Base-by-base conservation (phyloP, 257 asterid species). In the Nicotiana sylvestris region DNA sequence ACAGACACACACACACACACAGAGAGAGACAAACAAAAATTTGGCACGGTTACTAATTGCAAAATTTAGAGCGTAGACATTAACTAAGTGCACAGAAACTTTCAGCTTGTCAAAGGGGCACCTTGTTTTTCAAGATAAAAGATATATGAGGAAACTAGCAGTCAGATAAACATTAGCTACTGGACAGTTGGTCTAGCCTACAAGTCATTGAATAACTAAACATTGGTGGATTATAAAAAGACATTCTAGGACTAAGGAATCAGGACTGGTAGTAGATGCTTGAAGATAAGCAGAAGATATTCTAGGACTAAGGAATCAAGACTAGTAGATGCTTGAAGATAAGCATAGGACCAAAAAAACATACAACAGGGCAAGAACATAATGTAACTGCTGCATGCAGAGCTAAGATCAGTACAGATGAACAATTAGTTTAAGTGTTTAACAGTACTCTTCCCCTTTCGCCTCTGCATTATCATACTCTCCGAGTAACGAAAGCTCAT, bases 111-210 rank as follows among this genome's bases (percentile, higher is more conserved):
- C 64, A 76, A 76, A 76, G 46, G 53, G 27, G 46, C 18, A 51
- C 27, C 4, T 27, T 51, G 46, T 76, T 51, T 74, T n/a, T 74
- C 2, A 12, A 74, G 80, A 13, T 11, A 43, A 74, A 49, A 74
- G 29, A 13, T 25, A 37, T 49, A 74, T 13, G 62, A 74, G 43
- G 43, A 46, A 51, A 76, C 27, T 76, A 76, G 16, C 32, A 27
- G 80, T 76, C 80, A 49, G 80, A 76, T 51, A 76, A 76, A 76
- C 65, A 51, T 27, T 76, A 49, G 80, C 46, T 76, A 76, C 80
- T 51, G 25, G 80, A 51, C 64, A 29, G 80, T 29, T 76, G 16
- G 16, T 51, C 46, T 15, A 76, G 29, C 6, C 16, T 27, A 27
- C 80, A 76, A 8, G 64, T 62, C 29, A 13, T 29, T 51, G 64